Conservation (phyloP, 495 filamentous ascomycete species). For the Annulohypoxylon nitens region DNA sequence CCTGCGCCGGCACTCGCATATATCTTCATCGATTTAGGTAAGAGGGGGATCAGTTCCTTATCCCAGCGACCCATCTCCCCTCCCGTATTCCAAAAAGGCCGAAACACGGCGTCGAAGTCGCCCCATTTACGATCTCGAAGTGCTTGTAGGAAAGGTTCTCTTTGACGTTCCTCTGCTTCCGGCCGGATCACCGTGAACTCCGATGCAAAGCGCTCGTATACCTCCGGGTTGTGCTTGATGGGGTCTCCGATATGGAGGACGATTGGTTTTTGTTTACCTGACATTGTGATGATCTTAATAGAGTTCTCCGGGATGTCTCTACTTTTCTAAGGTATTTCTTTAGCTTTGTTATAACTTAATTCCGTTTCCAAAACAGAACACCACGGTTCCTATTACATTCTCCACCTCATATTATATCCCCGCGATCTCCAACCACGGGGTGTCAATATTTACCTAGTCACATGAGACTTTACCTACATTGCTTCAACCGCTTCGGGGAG, state of each 20-base stretch:
- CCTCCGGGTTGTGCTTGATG: slow-evolving; percentile 2
- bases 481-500: not conserved
- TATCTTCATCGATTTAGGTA: slow-evolving; percentile 7
- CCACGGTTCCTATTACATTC: not conserved
- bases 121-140: slow-evolving; percentile 10
- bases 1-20: not conserved
- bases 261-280: not conserved
- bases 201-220: slow-evolving; percentile 10
- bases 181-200: slow-evolving; percentile 5
- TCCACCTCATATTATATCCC: not conserved
- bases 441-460: not conserved
- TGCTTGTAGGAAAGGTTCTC: slow-evolving; percentile 4
- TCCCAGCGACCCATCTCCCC: slow-evolving; percentile 9
- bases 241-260: slow-evolving; percentile 10
- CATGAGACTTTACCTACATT: not conserved
- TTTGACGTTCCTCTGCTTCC: slow-evolving; percentile 8
- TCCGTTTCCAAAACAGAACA: not conserved
- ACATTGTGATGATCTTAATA: not conserved
- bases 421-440: not conserved
- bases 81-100: slow-evolving; percentile 13
- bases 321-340: not conserved
- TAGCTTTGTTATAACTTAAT: not conserved
- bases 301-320: not conserved
- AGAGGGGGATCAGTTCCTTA: not conserved
- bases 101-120: slow-evolving; percentile 14